Evolutionary conservation across 345 rosid species (phyloP), one percentile per base, ranked within the genome.

Genomic region (Euphorbia lathyris): DNA sequence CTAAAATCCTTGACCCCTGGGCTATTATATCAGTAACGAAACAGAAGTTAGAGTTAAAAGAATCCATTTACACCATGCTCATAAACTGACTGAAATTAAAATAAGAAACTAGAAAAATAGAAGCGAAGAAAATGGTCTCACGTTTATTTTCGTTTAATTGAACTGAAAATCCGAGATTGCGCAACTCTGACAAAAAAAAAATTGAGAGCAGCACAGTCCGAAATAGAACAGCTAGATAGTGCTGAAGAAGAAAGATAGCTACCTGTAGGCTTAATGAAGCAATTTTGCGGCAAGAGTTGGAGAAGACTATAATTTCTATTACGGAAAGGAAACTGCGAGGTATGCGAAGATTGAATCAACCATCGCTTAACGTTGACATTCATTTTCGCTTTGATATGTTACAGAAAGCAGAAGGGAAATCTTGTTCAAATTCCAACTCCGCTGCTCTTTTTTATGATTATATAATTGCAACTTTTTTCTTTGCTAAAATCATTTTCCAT

Each of bases 1-100:
- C 74, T 67, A 78, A 75, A 70, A 74, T n/a, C 66, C 73, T 72
- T 38, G 87, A 83, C 42, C 79, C 58, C 29, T 73, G 66, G 64
- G 47, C 80, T 83, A 43, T 3, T 9, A 52, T 16, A 25, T 51
- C 7, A 52, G 51, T 0, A 36, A 20, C 32, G 5, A 29, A 58
- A 66, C 20, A 42, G 13, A 68, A 6, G 61, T 43, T 5, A 16
- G 59, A 65, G 52, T 17, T 22, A 14, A 19, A 34, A 9, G 38
- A 26, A 17, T 25, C 3, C n/a, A 30, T n/a, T 51, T 14, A n/a
- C 68, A 43, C 40, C 34, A 25, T 27, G 61, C 51, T 61, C 65
- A 30, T 23, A 30, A 66, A 17, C 58, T 22, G 10, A 55, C 38
- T 34, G 38, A 34, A 34, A 34, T 34, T 34, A 52, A 20, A 7